These are phyloP conservation scores for Fusarium sp. DNA, from an alignment of 2,329 filamentous ascomycete species.

Conservation along the genomic window DNA sequence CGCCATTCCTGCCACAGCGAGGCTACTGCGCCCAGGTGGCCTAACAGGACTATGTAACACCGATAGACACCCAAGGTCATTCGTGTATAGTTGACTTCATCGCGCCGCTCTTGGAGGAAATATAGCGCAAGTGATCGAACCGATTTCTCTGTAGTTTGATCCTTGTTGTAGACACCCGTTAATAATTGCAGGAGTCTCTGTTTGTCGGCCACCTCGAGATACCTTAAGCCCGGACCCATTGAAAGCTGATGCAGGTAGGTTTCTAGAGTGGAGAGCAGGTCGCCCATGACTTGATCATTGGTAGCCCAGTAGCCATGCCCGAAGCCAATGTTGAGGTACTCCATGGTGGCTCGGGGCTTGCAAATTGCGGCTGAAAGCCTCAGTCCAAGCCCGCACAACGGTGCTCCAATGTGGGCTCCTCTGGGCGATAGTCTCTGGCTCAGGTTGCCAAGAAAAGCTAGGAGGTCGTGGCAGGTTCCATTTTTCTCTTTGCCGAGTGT, in stretches of 20 bases:
- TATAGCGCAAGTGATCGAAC: slow-evolving; percentile 45
- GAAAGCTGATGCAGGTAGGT: slow-evolving; percentile 34
- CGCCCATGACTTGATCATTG: slow-evolving; percentile 26
- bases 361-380: slow-evolving; percentile 50
- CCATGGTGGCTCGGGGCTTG: slow-evolving; percentile 40
- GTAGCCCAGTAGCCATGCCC: slow-evolving; percentile 29
- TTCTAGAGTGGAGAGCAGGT: slow-evolving; percentile 43
- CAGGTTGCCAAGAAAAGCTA: slow-evolving; percentile 61
- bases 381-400: slow-evolving; percentile 52
- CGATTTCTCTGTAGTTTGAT: slow-evolving; percentile 38
- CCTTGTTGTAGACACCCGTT: slow-evolving; percentile 48
- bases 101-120: slow-evolving; percentile 19
- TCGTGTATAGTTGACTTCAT: neutral
- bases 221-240: neutral
- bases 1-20: slow-evolving; percentile 53
- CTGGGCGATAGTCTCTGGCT: slow-evolving; percentile 51
- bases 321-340: slow-evolving; percentile 48
- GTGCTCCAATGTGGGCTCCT: slow-evolving; percentile 42
- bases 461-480: slow-evolving; percentile 33
- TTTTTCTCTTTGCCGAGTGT: slow-evolving; percentile 9
- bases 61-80: slow-evolving; percentile 39
- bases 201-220: slow-evolving; percentile 34
- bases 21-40: slow-evolving; percentile 51
- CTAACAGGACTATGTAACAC: slow-evolving; percentile 50
- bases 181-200: slow-evolving; percentile 50